These are phyloP conservation scores for Pisolithus microcarpus DNA, from an alignment of 768 basidiomycete genomes.

Conservation along the genomic window DNA sequence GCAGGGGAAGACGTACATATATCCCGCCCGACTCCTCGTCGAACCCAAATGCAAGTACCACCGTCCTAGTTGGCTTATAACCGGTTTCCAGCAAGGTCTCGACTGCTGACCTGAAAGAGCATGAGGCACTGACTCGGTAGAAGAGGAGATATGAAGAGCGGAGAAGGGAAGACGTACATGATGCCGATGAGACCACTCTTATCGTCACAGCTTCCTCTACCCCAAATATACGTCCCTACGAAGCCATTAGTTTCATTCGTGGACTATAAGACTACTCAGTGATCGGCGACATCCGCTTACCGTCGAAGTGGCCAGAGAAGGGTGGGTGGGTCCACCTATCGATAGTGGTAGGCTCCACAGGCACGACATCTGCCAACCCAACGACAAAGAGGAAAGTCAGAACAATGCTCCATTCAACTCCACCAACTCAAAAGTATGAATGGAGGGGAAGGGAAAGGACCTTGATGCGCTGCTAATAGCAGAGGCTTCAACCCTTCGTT, in stretches of 20 bases:
- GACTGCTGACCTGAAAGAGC: slow-evolving; percentile 38
- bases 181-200: slow-evolving; percentile 67
- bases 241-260: background rate
- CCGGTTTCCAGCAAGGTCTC: slow-evolving; percentile 56
- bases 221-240: slow-evolving; percentile 38
- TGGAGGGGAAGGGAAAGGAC: slow-evolving; percentile 20
- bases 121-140: background rate
- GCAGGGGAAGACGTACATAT: slow-evolving; percentile 27
- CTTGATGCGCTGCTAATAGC: slow-evolving; percentile 48
- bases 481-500: slow-evolving; percentile 46
- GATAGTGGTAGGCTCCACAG: slow-evolving; percentile 49
- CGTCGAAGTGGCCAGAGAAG: slow-evolving; percentile 57
- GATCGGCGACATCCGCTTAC: slow-evolving; percentile 16
- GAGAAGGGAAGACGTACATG: slow-evolving; percentile 33
- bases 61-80: slow-evolving; percentile 56
- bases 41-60: slow-evolving; percentile 64
- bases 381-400: background rate
- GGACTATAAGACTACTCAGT: background rate
- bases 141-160: too few relatives aligned
- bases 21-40: slow-evolving; percentile 64
- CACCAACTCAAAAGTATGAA: too few relatives aligned
- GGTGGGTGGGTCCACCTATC: slow-evolving; percentile 55
- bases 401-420: too few relatives aligned
- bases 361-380: slow-evolving; percentile 51
- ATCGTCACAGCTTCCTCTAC: slow-evolving; percentile 44